A percentile compares a stretch with the other conserved stretches of the same genome.
Evolutionary conservation across 2,329 filamentous ascomycete genomes (phyloP).

Genomic region (Sporothrix protearum): DNA sequence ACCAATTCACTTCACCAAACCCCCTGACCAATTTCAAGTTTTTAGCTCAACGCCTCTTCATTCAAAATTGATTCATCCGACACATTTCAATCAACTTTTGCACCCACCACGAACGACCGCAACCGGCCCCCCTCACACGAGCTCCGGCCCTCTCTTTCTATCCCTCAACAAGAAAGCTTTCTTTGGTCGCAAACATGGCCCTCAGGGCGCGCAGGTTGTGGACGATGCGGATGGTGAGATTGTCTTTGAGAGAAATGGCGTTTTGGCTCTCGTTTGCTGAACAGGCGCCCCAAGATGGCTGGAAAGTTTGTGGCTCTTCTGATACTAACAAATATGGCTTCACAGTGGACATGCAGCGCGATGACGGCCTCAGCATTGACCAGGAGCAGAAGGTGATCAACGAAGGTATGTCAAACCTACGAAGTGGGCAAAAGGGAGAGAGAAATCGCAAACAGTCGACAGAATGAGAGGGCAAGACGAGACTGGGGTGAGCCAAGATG

Average conservation of each 20-base stretch:
- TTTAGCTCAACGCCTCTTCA: no score
- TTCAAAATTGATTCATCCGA: not conserved
- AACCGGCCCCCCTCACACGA: not conserved
- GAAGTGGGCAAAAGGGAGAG: not conserved
- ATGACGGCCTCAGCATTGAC: slow-evolving; percentile 61
- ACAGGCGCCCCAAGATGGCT: not conserved
- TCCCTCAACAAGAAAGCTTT: not conserved
- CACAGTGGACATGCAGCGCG: slow-evolving; percentile 52
- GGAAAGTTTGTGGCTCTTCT: not conserved
- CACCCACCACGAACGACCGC: not conserved
- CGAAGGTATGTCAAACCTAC: slow-evolving; percentile 57
- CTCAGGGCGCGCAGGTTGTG: slow-evolving; percentile 40
- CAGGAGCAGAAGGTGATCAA: slow-evolving; percentile 86
- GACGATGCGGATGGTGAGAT: slow-evolving; percentile 50
- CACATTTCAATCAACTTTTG: not conserved
- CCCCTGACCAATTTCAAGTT: not conserved
- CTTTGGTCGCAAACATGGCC: slow-evolving; percentile 39
- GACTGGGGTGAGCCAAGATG: not conserved
- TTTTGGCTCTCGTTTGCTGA: not conserved
- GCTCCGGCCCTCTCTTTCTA: not conserved
- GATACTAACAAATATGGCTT: slow-evolving; percentile 27
- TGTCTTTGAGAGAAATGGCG: not conserved
- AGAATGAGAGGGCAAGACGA: not conserved
- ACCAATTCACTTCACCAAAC: not conserved
- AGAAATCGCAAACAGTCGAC: not conserved